Base-by-base conservation (phyloP, 83 land plant species). In the Thuja plicata region DNA sequence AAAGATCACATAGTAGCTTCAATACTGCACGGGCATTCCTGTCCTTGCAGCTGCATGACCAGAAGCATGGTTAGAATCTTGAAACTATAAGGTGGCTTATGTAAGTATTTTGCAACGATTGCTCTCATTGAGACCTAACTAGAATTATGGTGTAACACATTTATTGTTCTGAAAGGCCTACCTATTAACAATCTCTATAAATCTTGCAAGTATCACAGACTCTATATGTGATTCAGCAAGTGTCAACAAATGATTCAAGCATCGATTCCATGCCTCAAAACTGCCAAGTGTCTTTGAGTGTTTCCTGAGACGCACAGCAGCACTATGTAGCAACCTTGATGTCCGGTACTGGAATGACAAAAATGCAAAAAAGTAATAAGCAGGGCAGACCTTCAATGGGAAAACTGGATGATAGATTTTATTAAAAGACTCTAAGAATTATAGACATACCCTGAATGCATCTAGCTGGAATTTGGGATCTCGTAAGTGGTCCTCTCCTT, bases 161-260 rank as follows among this genome's bases (percentile, higher is more conserved):
- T n/a, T 30, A 84, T 84, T 84, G 27, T 84, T 48, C 48, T 84
- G 1, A 3, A 84, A 48, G 38, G 54, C 87, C 24, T 87, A 98
- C 99, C 95, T 92, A 11, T 94, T 90, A 7, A 98, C 97, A 86
- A 95, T 96, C 70, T 95, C 95, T 60, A 95, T 95, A 88, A 98
- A 98, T 70, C 93, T 97, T 30, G 94, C 97, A 79, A 98, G 96
- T 82, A 98, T 94, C 62, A 98, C 98, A 2, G 99, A 93, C 88
- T 97, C 99, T 90, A 98, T 97, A 87, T 98, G 99, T 41, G 99
- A 98, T 91, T 98, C 99, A 13, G 99, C 99, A 85, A 98, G 94
- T 38, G 96, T 97, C 60, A 98, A 88, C 5, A 98, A 94, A 90
- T 97, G 99, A 89, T 98, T 98, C 52, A 98, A 90, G 90, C 99